Conservation (phyloP, 2,329 filamentous ascomycete species). For the Cladosporium sp. region DNA sequence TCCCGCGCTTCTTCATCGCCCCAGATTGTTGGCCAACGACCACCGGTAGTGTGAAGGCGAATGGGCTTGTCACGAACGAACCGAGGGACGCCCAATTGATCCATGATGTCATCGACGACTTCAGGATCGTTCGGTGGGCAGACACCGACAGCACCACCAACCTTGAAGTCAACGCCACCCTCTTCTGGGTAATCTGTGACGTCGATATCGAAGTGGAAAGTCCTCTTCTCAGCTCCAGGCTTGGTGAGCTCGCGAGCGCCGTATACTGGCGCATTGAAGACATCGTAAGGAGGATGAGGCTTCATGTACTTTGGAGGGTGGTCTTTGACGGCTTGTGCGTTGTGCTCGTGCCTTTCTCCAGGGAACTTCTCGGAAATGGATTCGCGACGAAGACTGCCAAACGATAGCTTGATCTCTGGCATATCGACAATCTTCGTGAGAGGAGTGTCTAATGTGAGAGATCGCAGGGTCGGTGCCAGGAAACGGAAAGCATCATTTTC, state of each 20-base stretch:
- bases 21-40: slow-evolving; percentile 97
- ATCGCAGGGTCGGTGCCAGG: slow-evolving; percentile 70
- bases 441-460: slow-evolving; percentile 64
- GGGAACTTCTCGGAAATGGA: slow-evolving; percentile 55
- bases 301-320: slow-evolving; percentile 88
- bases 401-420: slow-evolving; percentile 68
- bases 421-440: slow-evolving; percentile 69
- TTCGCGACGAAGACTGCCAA: slow-evolving; percentile 25
- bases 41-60: slow-evolving; percentile 70
- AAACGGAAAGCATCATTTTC: slow-evolving; percentile 82
- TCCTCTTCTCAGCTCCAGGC: slow-evolving; percentile 88
- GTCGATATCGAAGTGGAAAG: slow-evolving; percentile 95
- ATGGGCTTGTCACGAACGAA: slow-evolving; percentile 81
- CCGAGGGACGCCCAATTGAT: slow-evolving; percentile 74
- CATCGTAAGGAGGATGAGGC: slow-evolving; percentile 87
- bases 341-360: slow-evolving; percentile 40
- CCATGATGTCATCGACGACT: slow-evolving; percentile 78
- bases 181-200: slow-evolving; percentile 90
- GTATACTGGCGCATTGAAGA: slow-evolving; percentile 85
- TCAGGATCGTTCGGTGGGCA: slow-evolving; percentile 78
- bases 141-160: slow-evolving; percentile 91
- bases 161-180: slow-evolving; percentile 84
- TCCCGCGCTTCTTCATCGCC: slow-evolving; percentile 81
- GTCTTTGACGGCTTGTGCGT: slow-evolving; percentile 39
- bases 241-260: slow-evolving; percentile 82